Evolutionary conservation across 306 rosid species (phyloP), one percentile per base, ranked within the genome.

Genomic region (Pyrus communis): DNA sequence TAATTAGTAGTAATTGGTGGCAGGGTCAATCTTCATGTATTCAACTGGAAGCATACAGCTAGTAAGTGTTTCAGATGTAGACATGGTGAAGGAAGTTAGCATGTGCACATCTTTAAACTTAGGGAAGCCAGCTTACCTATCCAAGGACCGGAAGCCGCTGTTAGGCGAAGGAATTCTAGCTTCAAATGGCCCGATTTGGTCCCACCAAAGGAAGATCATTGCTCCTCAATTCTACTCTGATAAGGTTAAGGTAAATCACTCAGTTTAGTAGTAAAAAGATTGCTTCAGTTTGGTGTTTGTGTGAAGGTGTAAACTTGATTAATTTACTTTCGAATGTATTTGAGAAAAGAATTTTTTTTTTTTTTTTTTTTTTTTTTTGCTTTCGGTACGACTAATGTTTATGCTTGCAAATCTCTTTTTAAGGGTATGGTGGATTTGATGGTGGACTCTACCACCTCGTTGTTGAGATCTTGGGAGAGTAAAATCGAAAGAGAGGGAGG

Each of bases 381-480:
- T 19, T 18, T 74, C n/a, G 12, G 22, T 61, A 19, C 14, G 25
- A 31, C 35, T 15, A 12, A 42, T 6, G 35, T 14, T 19, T 54
- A 15, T 62, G 19, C 21, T 2, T 28, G 40, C 65, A 62, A 28
- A n/a, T 62, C 22, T 23, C 54, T 74, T 57, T 57, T 70, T 19
- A 69, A 92, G 96, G 40, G 9, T 35, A 35, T 35, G 40, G 40
- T 35, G 40, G 40, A 35, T 35, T 35, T 35, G 40, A 35, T 93
- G 80, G 84, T 93, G 72, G 92, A 93, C 23, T 88, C 89, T 5
- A 79, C 89, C 40, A 80, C 70, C 64, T 71, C 63, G 52, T 57
- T 78, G 80, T n/a, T 93, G 40, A 84, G 67, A 35, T 77, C 78
- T 43, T 90, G 97, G 97, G 92, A 84, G 75, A 52, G 55, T 35